Evolutionary conservation across 1,284 basidiomycete species (phyloP).

Genomic region (Pulveroboletus sp.): DNA sequence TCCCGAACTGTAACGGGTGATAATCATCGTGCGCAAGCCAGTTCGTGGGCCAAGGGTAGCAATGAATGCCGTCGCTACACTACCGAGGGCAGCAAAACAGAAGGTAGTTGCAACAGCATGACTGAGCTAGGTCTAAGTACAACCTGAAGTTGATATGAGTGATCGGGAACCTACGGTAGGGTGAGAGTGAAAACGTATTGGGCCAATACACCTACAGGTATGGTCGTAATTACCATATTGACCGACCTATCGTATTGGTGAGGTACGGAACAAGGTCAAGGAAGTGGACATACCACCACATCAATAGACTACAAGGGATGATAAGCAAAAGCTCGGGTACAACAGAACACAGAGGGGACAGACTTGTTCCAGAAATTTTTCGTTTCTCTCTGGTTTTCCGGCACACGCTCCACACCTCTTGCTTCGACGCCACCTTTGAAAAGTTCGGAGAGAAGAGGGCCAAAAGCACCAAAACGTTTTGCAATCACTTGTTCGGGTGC

Average conservation of each 20-base stretch:
- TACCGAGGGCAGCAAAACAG: constrained; percentile 47
- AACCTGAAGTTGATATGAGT: neutral
- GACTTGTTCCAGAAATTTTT: constrained; percentile 55
- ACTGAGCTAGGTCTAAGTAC: constrained; percentile 27
- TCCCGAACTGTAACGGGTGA: constrained; percentile 56
- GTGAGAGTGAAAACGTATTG: constrained; percentile 55
- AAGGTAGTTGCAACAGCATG: constrained; percentile 46
- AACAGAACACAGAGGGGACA: constrained; percentile 10
- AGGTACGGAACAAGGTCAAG: neutral
- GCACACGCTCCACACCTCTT: constrained; percentile 53
- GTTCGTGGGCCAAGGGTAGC: constrained; percentile 62
- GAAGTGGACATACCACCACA: constrained; percentile 47
- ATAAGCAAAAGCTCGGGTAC: constrained; percentile 20
- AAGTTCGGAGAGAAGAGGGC: constrained; percentile 41
- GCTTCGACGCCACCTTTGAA: constrained; percentile 51
- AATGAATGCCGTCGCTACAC: constrained; percentile 48
- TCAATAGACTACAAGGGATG: constrained; percentile 40
- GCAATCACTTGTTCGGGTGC: constrained; percentile 39
- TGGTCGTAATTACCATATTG: constrained; percentile 52
- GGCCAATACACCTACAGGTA: constrained; percentile 59
- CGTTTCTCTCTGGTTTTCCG: constrained; percentile 47
- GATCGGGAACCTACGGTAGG: constrained; percentile 41
- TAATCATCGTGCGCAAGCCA: constrained; percentile 64
- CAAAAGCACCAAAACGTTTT: constrained; percentile 40
- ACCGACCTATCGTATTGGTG: constrained; percentile 41